Base-by-base conservation (phyloP, 2,329 filamentous ascomycete genomes). In the Diaporthe aspalathi region DNA sequence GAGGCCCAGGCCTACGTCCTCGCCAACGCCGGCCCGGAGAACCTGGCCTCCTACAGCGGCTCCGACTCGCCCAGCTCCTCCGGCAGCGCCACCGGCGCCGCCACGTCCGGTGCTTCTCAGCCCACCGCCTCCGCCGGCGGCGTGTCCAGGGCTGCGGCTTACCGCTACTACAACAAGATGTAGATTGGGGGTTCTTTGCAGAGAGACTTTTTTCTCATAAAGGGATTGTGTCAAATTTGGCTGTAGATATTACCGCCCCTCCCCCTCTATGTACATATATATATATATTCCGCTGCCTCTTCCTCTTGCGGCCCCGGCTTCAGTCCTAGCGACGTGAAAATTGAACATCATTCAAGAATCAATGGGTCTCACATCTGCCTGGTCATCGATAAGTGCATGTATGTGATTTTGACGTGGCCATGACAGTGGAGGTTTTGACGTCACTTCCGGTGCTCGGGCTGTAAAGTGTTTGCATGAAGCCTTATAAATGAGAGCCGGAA, bases 21-120 rank as follows among this genome's bases (percentile, higher is more conserved):
- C 43, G 68, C 52, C 38, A 72, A 70, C 71, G 54, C 67, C 54
- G 54, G 67, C 53, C 67, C 67, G 17, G 67, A 60, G 67, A 69
- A 69, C 54, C 47, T 63, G 29, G 54, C 40, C 12, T 62, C 67
- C 1, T 68, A 68, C 67, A 49, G 14, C 40, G 67, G 67, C 50
- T 68, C 43, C 3, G 27, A 66, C 45, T 50, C 60, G 5, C n/a
- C 4, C 60, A 22, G 43, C 43, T 35, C 43, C 27, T 24, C 60
- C 60, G 60, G 60, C 43, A 12, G 27, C 60, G 27, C 60, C 27
- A 35, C 43, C 27, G 60, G 40, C 14, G 27, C 60, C 7, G 60
- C 40, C 14, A 63, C 60, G 43, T 9, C 43, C 2, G 17, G 43
- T 14, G 60, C 43, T 9, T 2, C 60, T 8, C 43, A 35, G 43